A percentile compares a stretch with the other conserved stretches of the same genome.
Evolutionary conservation across 768 basidiomycete genomes (phyloP).

Genomic region (Sarcodon aspratus): DNA sequence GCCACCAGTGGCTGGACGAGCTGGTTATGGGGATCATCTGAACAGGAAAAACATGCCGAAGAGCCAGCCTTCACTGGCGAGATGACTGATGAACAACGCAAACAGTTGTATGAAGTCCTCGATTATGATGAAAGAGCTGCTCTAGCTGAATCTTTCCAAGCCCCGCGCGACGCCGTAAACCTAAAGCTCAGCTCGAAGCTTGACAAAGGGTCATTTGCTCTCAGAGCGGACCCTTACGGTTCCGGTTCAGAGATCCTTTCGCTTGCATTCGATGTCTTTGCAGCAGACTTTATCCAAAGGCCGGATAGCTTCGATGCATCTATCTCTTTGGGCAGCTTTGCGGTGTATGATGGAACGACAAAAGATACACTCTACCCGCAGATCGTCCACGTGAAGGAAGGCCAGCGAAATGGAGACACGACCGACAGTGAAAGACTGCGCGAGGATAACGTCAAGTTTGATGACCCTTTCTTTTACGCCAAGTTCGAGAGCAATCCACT

Average conservation of each 20-base stretch:
- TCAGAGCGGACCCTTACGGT: slow-evolving; percentile 66
- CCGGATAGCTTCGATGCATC: slow-evolving; percentile 81
- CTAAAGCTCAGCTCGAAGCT: slow-evolving; percentile 65
- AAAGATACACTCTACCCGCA: slow-evolving; percentile 70
- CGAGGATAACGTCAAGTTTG: slow-evolving; percentile 12
- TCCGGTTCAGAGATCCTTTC: slow-evolving; percentile 64
- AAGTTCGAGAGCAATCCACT: slow-evolving; percentile 90
- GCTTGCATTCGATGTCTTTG: slow-evolving; percentile 77
- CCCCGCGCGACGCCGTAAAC: slow-evolving; percentile 73
- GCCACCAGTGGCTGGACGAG: slow-evolving; percentile 44
- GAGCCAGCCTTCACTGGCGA: slow-evolving; percentile 49
- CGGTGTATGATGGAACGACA: slow-evolving; percentile 89
- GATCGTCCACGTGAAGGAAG: slow-evolving; percentile 76
- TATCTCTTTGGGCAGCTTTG: slow-evolving; percentile 75
- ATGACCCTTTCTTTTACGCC: slow-evolving; percentile 74
- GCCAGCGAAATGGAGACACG: slow-evolving; percentile 4
- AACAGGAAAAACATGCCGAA: slow-evolving; percentile 30
- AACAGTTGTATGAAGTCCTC: slow-evolving; percentile 80
- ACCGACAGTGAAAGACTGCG: slow-evolving; percentile 6
- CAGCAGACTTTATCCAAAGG: slow-evolving; percentile 74
- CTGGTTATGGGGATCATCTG: slow-evolving; percentile 82
- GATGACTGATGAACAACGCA: slow-evolving; percentile 86
- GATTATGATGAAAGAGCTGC: slow-evolving; percentile 87
- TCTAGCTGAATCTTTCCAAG: slow-evolving; percentile 54
- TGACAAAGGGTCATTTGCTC: slow-evolving; percentile 77